Evolutionary conservation across 2,329 filamentous ascomycete genomes (phyloP).

Genomic region (Microcyclosporella mali): DNA sequence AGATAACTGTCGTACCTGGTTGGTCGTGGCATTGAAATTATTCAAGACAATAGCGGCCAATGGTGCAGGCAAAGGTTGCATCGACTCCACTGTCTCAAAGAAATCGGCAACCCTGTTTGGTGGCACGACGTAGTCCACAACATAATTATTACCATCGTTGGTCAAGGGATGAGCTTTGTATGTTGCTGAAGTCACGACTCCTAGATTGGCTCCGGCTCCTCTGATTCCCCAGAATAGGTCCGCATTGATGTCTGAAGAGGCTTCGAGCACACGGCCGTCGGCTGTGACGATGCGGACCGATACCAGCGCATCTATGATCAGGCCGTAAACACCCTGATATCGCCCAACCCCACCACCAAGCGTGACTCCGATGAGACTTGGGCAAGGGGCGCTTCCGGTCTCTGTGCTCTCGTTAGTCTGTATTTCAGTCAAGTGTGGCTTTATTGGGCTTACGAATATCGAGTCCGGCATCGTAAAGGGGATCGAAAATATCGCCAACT

Average conservation of each 20-base stretch:
- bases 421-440: not conserved
- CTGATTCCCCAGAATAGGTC: slow-evolving; percentile 32
- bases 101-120: not conserved
- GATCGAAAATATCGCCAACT: not conserved
- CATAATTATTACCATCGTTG: not conserved
- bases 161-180: slow-evolving; percentile 10
- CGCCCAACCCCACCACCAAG: not conserved
- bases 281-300: slow-evolving; percentile 28
- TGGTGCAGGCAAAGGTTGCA: not conserved
- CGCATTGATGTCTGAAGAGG: slow-evolving; percentile 2
- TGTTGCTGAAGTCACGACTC: slow-evolving; percentile 25
- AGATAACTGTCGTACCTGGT: not conserved
- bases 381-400: not conserved
- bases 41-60: not conserved
- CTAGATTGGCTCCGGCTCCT: slow-evolving; percentile 34
- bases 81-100: not conserved
- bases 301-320: slow-evolving; percentile 19
- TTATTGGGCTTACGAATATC: not conserved
- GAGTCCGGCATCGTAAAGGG: not conserved
- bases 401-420: not conserved
- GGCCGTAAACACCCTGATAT: not conserved
- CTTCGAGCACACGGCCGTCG: slow-evolving; percentile 25
- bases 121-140: not conserved
- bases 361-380: not conserved
- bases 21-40: not conserved